phyloP scores from a whole-genome alignment of 1,139 yeast species.

The Zygosaccharomyces pseudobailii region DNA sequence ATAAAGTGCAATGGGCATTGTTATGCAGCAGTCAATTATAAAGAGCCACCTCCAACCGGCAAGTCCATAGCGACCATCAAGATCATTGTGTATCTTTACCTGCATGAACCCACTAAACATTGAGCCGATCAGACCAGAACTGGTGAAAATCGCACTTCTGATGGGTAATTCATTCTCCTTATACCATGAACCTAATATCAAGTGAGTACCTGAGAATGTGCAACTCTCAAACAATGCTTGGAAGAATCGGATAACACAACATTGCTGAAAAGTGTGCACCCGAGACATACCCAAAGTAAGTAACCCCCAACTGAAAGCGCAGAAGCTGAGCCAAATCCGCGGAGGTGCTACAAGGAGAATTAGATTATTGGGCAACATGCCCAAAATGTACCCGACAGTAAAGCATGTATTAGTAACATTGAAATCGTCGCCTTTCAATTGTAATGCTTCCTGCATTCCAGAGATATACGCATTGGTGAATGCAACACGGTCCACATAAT shows the following conservation, averaged over 20 bases:
- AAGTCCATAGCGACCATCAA: slow-evolving; percentile 46
- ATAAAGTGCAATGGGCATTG: slow-evolving; percentile 49
- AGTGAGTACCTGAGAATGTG: slow-evolving; percentile 51
- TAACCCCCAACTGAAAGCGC: slow-evolving; percentile 53
- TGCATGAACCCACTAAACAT: slow-evolving; percentile 57
- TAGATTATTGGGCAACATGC: slow-evolving; percentile 53
- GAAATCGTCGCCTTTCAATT: slow-evolving; percentile 47
- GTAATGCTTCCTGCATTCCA: slow-evolving; percentile 53
- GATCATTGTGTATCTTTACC: slow-evolving; percentile 50
- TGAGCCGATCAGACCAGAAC: slow-evolving; percentile 50
- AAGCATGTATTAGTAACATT: slow-evolving; percentile 52
- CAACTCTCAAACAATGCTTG: slow-evolving; percentile 53
- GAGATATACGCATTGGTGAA: slow-evolving; percentile 56
- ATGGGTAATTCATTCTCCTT: slow-evolving; percentile 45
- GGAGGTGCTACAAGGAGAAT: slow-evolving; percentile 49
- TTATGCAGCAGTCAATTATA: slow-evolving; percentile 55
- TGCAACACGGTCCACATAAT: slow-evolving; percentile 41
- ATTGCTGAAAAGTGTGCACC: slow-evolving; percentile 41
- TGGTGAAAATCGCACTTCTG: slow-evolving; percentile 49
- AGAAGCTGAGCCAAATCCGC: slow-evolving; percentile 50
- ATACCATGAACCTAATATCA: slow-evolving; percentile 51
- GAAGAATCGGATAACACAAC: slow-evolving; percentile 50
- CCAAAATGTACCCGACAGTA: slow-evolving; percentile 55
- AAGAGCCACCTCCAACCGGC: slow-evolving; percentile 69
- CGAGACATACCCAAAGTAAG: slow-evolving; percentile 48